A percentile compares a stretch with the other conserved stretches of the same genome.
phyloP scores from a whole-genome alignment of 1,284 basidiomycete genomes.

The Sphagnurus paluster region DNA sequence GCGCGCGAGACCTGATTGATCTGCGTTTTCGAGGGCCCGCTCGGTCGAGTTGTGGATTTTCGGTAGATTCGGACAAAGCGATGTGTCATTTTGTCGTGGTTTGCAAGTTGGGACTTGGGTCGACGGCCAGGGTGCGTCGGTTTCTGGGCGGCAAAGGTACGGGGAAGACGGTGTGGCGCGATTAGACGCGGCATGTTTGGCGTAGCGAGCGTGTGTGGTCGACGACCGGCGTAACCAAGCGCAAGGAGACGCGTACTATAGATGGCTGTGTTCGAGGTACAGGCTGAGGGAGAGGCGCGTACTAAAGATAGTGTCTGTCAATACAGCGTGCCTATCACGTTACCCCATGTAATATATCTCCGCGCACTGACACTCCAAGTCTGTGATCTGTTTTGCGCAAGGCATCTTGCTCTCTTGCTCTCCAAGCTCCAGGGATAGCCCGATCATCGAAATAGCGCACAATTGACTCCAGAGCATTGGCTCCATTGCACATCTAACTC shows the following conservation, averaged over 20 bases:
- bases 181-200: conserved; percentile 9
- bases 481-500: no score
- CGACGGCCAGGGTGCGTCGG: conserved; percentile 4
- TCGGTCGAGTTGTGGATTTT: conserved; percentile 7
- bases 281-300: background rate
- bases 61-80: conserved; percentile 18
- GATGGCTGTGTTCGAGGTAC: background rate
- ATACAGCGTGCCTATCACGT: no score
- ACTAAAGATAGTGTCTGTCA: no score
- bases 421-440: no score
- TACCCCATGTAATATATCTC: no score
- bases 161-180: conserved; percentile 1
- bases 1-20: background rate
- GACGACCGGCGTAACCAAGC: conserved; percentile 8
- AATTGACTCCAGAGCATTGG: no score
- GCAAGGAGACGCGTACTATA: background rate
- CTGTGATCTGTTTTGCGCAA: no score
- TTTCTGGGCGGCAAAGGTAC: conserved; percentile 2
- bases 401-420: no score
- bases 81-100: conserved; percentile 11
- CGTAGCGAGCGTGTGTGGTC: background rate
- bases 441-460: no score
- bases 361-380: no score
- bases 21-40: background rate
- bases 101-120: background rate